Percentiles rank a stretch among this genome's conserved stretches.
phyloP scores from a whole-genome alignment of 2,329 filamentous ascomycete species.

The Escovopsis sp. region DNA sequence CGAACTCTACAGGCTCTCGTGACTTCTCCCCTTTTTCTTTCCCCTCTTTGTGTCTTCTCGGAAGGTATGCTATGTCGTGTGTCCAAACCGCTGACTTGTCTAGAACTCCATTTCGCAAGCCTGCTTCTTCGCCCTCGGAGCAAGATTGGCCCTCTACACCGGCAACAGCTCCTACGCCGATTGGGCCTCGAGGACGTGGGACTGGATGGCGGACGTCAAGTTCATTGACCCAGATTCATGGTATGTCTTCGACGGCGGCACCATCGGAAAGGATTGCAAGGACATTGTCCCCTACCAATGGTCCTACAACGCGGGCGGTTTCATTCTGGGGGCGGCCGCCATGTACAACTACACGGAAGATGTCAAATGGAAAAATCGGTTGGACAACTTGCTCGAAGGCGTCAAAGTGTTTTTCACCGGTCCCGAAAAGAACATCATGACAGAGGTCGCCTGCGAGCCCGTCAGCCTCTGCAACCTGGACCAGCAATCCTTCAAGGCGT shows the following conservation, averaged over 20 bases:
- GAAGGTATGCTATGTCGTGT: too few species aligned
- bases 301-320: conserved; percentile 54
- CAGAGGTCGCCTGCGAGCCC: conserved; percentile 50
- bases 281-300: conserved; percentile 47
- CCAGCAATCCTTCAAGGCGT: conserved; percentile 50
- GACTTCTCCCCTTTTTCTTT: too few species aligned
- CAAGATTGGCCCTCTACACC: conserved; percentile 62
- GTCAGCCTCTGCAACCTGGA: conserved; percentile 46
- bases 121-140: conserved; percentile 47
- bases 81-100: conserved; percentile 24
- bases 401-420: conserved; percentile 40
- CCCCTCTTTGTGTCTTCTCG: too few species aligned
- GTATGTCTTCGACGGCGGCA: conserved; percentile 48
- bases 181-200: conserved; percentile 61
- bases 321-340: conserved; percentile 50
- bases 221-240: conserved; percentile 43
- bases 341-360: conserved; percentile 49
- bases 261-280: conserved; percentile 42
- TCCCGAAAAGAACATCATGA: conserved; percentile 40
- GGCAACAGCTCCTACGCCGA: conserved; percentile 62
- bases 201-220: conserved; percentile 46
- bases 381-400: conserved; percentile 41
- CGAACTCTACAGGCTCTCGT: too few species aligned
- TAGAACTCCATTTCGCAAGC: conserved; percentile 48
- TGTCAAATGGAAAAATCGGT: conserved; percentile 40